These are phyloP conservation scores for Jacaranda mimosifolia DNA, from an alignment of 257 asterid genomes.

Conservation along the genomic window DNA sequence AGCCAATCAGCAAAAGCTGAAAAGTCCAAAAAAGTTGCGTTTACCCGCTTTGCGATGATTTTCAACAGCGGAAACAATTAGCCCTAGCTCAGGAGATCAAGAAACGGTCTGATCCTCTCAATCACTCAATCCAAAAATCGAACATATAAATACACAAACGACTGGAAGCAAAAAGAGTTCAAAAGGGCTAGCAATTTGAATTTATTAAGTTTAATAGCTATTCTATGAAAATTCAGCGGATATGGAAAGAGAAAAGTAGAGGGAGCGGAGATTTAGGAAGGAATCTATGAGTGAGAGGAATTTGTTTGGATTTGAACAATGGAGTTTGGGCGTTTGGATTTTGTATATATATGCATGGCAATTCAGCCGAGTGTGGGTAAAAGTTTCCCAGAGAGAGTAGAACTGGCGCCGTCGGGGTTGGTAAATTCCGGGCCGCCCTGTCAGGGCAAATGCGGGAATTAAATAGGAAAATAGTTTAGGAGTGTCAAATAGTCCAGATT, in stretches of 20 bases:
- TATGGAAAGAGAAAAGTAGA: conserved; percentile 23
- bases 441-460: too few species aligned
- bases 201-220: conserved; percentile 8
- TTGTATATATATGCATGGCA: not conserved
- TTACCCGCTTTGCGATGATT: conserved; percentile 36
- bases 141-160: not conserved
- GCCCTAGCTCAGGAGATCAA: conserved; percentile 40
- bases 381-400: too few species aligned
- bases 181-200: not conserved
- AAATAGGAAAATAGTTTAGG: too few species aligned
- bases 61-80: conserved; percentile 28
- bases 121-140: not conserved
- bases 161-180: not conserved
- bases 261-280: conserved; percentile 38
- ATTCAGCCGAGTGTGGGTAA: too few species aligned
- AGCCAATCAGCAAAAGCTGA: conserved; percentile 25
- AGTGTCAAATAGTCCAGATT: too few species aligned
- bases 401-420: too few species aligned
- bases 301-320: not conserved
- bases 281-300: conserved; percentile 23
- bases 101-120: conserved; percentile 29
- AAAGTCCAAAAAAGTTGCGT: not conserved
- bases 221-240: conserved; percentile 33
- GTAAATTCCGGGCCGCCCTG: too few species aligned
- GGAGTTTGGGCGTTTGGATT: not conserved